Evolutionary conservation across 768 basidiomycete genomes (phyloP).

Genomic region (Podaxis mareebaensis): DNA sequence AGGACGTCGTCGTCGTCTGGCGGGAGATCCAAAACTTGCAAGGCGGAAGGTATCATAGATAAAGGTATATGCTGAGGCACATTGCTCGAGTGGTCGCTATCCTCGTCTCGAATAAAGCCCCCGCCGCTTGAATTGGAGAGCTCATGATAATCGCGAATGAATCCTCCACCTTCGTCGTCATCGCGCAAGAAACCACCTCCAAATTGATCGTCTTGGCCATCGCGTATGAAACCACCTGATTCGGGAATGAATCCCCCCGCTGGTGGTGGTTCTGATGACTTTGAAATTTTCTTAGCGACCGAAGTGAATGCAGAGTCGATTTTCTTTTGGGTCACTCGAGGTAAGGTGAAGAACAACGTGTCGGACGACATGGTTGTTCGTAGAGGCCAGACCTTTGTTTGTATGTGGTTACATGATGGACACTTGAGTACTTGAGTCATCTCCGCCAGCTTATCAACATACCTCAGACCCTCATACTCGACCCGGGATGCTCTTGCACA

Average conservation of each 20-base stretch:
- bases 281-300: neutral
- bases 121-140: slow-evolving; percentile 21
- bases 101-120: slow-evolving; percentile 32
- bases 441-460: too few species aligned
- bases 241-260: slow-evolving; percentile 10
- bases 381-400: neutral
- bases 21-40: slow-evolving; percentile 62
- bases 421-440: neutral
- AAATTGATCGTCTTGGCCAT: slow-evolving; percentile 14
- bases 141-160: slow-evolving; percentile 14
- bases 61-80: slow-evolving; percentile 46
- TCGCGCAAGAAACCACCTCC: slow-evolving; percentile 22
- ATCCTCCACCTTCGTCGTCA: slow-evolving; percentile 21
- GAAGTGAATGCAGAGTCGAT: slow-evolving; percentile 18
- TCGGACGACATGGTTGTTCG: slow-evolving; percentile 11
- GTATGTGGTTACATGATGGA: neutral
- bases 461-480: too few species aligned
- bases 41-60: slow-evolving; percentile 57
- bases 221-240: slow-evolving; percentile 7
- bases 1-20: slow-evolving; percentile 76
- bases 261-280: neutral
- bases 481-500: too few species aligned
- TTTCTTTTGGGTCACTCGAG: slow-evolving; percentile 2
- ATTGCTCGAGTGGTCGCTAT: slow-evolving; percentile 13
- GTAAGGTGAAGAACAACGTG: slow-evolving; percentile 10